Base-by-base conservation (phyloP, 345 rosid species). In the Atalantia buxifolia region DNA sequence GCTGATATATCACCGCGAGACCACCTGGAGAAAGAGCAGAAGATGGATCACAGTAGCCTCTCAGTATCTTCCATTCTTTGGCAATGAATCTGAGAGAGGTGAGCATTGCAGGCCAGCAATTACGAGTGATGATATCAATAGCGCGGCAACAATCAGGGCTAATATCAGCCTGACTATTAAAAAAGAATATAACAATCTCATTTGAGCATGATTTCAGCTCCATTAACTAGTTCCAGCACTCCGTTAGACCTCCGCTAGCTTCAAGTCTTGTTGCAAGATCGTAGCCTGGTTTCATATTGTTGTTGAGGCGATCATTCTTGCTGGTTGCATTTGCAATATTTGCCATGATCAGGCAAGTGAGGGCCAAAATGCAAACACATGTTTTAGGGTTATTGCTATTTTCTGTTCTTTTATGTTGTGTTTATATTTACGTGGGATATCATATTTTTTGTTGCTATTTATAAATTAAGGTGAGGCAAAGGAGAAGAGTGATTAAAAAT, bases 31-130 rank as follows among this genome's bases (percentile, higher is more conserved):
- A 91, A 80, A 83, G 93, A 85, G 79, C 80, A 27, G 70, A 78
- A 28, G 82, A 33, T 48, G 82, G 80, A 72, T 90, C 92, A 30
- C 97, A 93, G 62, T 87, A 94, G 30, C 90, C 91, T 45, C 83
- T 79, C 6, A 92, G 90, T 38, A 92, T 78, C 40, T 83, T 86
- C 42, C 89, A 86, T 83, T 92, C 92, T 69, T 88, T 87, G 0
- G 87, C 42, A 0, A 92, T 88, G 79, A 93, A 90, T 0, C 97
- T 93, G 4, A 90, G 84, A 30, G 97, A 89, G 60, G 89, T 84
- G 25, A 93, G 90, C 97, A 94, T 90, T 0, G 92, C 84, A 2
- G 98, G 98, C 98, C 97, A 95, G 77, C 98, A 95, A 27, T 84
- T 77, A 9, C 75, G 86, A 0, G 90, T 89, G 1, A 93, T 88